Evolutionary conservation across 1,139 yeast species (phyloP).

Genomic region (Suhomyces coccinellae): DNA sequence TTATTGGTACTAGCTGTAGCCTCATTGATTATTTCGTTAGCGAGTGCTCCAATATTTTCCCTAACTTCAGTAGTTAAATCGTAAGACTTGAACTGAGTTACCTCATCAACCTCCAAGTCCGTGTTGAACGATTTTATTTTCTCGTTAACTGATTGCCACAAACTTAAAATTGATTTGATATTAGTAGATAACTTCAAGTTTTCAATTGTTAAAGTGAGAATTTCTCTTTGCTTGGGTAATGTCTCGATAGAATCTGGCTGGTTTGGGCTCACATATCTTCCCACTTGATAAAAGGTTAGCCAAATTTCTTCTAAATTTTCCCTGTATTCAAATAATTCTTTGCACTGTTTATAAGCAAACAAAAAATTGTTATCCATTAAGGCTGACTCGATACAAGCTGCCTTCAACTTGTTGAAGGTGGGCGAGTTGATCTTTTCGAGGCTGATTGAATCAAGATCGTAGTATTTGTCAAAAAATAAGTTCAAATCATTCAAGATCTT

Average conservation of each 20-base stretch:
- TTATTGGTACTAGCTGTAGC: conserved; percentile 37
- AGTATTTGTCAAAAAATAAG: conserved; percentile 25
- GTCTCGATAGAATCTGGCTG: conserved; percentile 23
- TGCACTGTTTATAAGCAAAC: conserved; percentile 47
- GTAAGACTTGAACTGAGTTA: conserved; percentile 1
- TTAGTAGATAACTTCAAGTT: conserved; percentile 24
- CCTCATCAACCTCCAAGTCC: conserved; percentile 5
- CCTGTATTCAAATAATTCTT: conserved; percentile 27
- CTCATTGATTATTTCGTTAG: conserved; percentile 34
- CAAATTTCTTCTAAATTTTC: conserved; percentile 43
- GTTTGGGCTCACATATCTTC: conserved; percentile 50
- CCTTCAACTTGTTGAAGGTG: conserved; percentile 37
- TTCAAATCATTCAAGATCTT: conserved; percentile 43
- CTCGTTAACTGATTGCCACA: conserved; percentile 36
- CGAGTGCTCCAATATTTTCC: conserved; percentile 21
- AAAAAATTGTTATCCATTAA: conserved; percentile 53
- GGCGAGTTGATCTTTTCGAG: background rate
- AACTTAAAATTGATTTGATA: conserved; percentile 35
- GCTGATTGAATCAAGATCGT: background rate
- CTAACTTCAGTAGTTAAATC: conserved; percentile 6
- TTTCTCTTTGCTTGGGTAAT: conserved; percentile 45
- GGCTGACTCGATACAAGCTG: conserved; percentile 60
- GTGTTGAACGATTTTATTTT: conserved; percentile 25
- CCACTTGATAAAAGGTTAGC: conserved; percentile 65
- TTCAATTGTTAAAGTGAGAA: conserved; percentile 48